These are phyloP conservation scores for Porogramme epimiltina DNA, from an alignment of 1,284 basidiomycete genomes.

Conservation along the genomic window DNA sequence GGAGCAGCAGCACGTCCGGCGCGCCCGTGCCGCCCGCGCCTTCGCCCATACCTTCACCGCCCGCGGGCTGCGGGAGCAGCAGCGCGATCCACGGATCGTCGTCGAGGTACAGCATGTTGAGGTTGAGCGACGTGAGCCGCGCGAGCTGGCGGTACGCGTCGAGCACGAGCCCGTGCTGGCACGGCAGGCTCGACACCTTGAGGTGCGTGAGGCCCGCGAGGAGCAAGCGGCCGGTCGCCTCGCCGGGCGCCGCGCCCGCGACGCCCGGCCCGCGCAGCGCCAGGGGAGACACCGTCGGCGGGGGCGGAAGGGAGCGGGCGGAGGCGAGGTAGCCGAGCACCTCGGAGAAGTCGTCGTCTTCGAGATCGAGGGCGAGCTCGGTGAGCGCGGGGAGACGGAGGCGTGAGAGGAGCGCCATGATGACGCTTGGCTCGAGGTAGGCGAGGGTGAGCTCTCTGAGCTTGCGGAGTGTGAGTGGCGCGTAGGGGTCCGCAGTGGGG, in stretches of 20 bases:
- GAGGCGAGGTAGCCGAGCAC: slow-evolving; percentile 44
- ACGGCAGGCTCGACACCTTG: slow-evolving; percentile 47
- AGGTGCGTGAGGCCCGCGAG: slow-evolving; percentile 44
- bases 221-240: slow-evolving; percentile 19
- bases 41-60: not conserved
- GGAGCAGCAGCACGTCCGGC: slow-evolving; percentile 27
- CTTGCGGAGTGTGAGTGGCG: slow-evolving; percentile 34
- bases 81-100: slow-evolving; percentile 38
- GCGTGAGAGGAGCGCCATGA: slow-evolving; percentile 43
- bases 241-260: slow-evolving; percentile 18
- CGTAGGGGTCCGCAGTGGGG: slow-evolving; percentile 8
- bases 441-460: slow-evolving; percentile 50
- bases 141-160: slow-evolving; percentile 38
- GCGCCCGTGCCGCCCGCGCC: not conserved
- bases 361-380: slow-evolving; percentile 49
- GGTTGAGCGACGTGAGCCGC: slow-evolving; percentile 43
- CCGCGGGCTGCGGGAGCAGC: slow-evolving; percentile 28
- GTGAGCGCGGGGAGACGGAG: slow-evolving; percentile 48
- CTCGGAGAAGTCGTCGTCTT: slow-evolving; percentile 49
- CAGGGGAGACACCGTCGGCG: slow-evolving; percentile 2
- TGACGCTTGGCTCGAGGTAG: slow-evolving; percentile 52
- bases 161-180: slow-evolving; percentile 37
- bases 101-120: slow-evolving; percentile 42
- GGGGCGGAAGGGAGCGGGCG: slow-evolving; percentile 17
- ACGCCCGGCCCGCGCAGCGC: slow-evolving; percentile 17